Conservation (phyloP, 768 basidiomycete genomes). For the Suillus occidentalis region DNA sequence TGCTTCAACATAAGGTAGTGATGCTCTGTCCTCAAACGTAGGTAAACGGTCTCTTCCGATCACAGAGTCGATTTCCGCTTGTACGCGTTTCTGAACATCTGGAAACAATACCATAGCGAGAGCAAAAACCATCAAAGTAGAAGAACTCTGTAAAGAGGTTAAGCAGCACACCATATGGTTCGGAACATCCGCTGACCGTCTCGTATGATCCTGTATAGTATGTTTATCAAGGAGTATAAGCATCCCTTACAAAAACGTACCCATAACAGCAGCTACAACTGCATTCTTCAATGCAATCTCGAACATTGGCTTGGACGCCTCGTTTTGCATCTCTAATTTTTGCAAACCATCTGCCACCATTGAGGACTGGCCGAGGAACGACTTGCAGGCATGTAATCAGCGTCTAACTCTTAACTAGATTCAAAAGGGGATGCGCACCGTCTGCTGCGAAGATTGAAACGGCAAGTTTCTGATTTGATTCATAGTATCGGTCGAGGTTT, state of each 20-base stretch:
- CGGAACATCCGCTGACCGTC: slow-evolving; percentile 14
- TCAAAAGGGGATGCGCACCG: slow-evolving; percentile 18
- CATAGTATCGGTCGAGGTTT: background rate
- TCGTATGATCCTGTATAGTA: slow-evolving; percentile 19
- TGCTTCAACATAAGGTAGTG: slow-evolving; percentile 1
- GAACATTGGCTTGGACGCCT: slow-evolving; percentile 5
- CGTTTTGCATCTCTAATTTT: slow-evolving; percentile 16
- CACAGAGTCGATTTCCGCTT: slow-evolving; percentile 18
- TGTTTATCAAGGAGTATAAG: background rate
- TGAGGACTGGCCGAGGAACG: background rate
- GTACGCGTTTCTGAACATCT: slow-evolving; percentile 16
- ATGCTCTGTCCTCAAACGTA: background rate
- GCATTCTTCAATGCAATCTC: slow-evolving; percentile 13
- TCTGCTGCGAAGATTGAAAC: slow-evolving; percentile 26
- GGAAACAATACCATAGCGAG: slow-evolving; percentile 11
- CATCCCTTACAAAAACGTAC: slow-evolving; percentile 8
- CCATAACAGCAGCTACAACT: slow-evolving; percentile 13
- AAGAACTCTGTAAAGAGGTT: slow-evolving; percentile 9
- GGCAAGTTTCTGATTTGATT: slow-evolving; percentile 17
- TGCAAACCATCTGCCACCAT: slow-evolving; percentile 17
- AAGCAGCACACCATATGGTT: background rate
- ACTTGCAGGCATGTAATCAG: background rate
- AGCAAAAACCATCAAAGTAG: slow-evolving; percentile 11
- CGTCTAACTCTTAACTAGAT: background rate
- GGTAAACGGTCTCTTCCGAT: background rate